Evolutionary conservation across 257 asterid species (phyloP), one percentile per base, ranked within the genome.

Genomic region (Solanum ahanhuiri): DNA sequence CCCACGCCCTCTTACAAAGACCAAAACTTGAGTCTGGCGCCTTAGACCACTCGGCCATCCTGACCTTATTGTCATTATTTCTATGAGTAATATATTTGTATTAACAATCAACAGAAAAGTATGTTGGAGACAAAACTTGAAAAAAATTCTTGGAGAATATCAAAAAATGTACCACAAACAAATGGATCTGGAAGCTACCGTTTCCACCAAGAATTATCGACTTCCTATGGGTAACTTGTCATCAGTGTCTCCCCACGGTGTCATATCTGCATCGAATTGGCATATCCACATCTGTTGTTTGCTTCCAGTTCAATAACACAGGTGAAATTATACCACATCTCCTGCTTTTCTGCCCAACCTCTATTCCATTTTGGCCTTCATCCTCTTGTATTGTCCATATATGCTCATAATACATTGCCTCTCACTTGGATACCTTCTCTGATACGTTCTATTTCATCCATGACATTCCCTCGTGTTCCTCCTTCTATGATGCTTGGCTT

Each of bases 1-100:
- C 98, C 95, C 95, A 95, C 94, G 94, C 95, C 96, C 94, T 91
- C 95, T 87, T 54, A 28, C 89, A 94, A 91, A 45, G 93, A 93
- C 98, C 93, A 94, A 92, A 94, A 94, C 97, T 95, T 93, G 96
- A 95, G 98, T 94, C 94, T 93, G 95, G 95, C 95, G 95, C 98
- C 95, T 95, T 95, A 91, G 97, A 94, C 97, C 98, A 93, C 97
- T 92, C 95, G 95, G 95, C 93, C 98, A 95, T 92, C 98, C 97
- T 92, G 95, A 94, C 97, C 60, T 51, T 51, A 15, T 51, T 5
- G 3, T 2, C 22, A 15, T 51, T 51, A 15, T 51, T 51, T 51
- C 7, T 51, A 0, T 51, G 60, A 51, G 22, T 51, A 51, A 48
- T 51, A 51, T 15, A 51, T 51, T 51, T 51, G 7, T 51, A 51